These are phyloP conservation scores for Metarhizium humberi DNA, from an alignment of 2,329 filamentous ascomycete genomes.

Conservation along the genomic window DNA sequence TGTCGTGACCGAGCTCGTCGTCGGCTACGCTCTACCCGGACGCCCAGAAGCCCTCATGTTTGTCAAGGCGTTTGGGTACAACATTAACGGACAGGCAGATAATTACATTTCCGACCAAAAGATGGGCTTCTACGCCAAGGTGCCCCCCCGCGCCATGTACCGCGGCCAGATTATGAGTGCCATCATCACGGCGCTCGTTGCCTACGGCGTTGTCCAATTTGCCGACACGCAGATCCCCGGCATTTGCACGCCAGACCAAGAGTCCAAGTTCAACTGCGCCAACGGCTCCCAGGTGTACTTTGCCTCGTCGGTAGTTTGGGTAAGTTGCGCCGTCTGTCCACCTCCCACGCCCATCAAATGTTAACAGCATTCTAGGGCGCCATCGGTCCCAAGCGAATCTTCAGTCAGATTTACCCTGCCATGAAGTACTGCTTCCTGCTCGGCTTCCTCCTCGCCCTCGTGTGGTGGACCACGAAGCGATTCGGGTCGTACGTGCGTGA, in stretches of 20 bases:
- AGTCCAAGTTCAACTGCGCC: constrained; percentile 23
- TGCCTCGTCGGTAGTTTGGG: constrained; percentile 21
- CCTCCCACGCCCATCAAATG: neutral
- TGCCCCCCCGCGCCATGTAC: constrained; percentile 23
- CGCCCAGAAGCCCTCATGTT: constrained; percentile 37
- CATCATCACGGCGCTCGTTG: constrained; percentile 27
- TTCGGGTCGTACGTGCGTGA: constrained; percentile 31
- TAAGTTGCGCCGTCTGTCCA: neutral
- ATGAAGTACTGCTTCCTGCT: constrained; percentile 35
- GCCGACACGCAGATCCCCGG: constrained; percentile 23
- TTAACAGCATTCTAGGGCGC: constrained; percentile 10
- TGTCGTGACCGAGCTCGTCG: constrained; percentile 34
- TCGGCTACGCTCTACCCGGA: constrained; percentile 20
- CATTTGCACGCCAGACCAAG: constrained; percentile 19
- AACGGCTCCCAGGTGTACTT: constrained; percentile 23
- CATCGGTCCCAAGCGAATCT: constrained; percentile 23
- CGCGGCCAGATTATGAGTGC: constrained; percentile 33
- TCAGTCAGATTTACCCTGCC: constrained; percentile 30
- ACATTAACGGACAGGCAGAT: constrained; percentile 31
- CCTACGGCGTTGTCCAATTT: constrained; percentile 29
- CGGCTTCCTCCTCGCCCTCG: constrained; percentile 24
- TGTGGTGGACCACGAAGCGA: constrained; percentile 54
- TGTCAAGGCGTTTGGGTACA: constrained; percentile 34
- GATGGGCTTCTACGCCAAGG: constrained; percentile 23
- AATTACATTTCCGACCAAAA: constrained; percentile 27